phyloP scores from a whole-genome alignment of 2,329 filamentous ascomycete genomes.

The Fusarium penzigii region DNA sequence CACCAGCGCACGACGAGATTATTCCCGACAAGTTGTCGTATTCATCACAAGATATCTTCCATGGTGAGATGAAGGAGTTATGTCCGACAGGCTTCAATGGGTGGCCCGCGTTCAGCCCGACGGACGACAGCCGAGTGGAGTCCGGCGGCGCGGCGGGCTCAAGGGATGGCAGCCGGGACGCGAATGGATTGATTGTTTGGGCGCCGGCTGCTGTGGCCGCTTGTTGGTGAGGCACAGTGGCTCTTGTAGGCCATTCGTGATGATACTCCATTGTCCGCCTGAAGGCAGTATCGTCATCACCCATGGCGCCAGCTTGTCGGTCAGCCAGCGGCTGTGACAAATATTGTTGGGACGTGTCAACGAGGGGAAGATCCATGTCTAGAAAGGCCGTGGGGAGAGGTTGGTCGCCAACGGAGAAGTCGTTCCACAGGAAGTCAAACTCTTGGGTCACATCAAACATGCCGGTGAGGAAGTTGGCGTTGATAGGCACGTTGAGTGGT shows the following conservation, averaged over 20 bases:
- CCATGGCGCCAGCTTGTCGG: no score
- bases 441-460: neutral
- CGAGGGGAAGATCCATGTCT: slow-evolving; percentile 5
- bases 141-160: neutral
- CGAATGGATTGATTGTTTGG: neutral
- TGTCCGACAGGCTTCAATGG: no score
- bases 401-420: slow-evolving; percentile 2
- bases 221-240: neutral
- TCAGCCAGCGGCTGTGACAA: neutral
- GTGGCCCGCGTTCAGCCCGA: neutral
- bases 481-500: neutral
- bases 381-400: slow-evolving; percentile 1
- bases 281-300: no score
- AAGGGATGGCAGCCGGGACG: neutral
- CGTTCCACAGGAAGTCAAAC: slow-evolving; percentile 7
- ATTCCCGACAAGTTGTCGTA: slow-evolving; percentile 1
- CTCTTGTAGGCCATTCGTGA: no score
- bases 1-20: neutral
- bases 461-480: neutral
- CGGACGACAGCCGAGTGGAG: neutral
- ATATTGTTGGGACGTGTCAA: slow-evolving; percentile 6
- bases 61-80: neutral
- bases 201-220: neutral
- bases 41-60: slow-evolving; percentile 5
- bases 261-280: no score